Conservation (phyloP, 306 rosid species). For the Prunus mongolica region DNA sequence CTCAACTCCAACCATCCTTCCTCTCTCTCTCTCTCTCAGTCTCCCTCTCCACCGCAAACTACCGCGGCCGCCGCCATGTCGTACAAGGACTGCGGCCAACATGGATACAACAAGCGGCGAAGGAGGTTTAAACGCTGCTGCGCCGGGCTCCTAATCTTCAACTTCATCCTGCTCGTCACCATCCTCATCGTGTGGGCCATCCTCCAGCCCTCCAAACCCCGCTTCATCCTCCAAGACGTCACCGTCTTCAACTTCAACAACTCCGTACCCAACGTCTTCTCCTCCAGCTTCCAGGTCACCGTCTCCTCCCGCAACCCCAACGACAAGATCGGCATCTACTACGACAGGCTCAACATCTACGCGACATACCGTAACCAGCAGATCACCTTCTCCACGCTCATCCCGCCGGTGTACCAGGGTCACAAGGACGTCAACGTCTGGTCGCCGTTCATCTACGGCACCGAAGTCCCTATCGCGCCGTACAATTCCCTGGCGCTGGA, state of each 20-base stretch:
- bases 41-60: neutral
- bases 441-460: conserved; percentile 87
- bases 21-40: neutral
- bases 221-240: conserved; percentile 77
- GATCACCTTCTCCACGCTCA: conserved; percentile 56
- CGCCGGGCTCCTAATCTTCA: conserved; percentile 41
- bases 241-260: conserved; percentile 88
- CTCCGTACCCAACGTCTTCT: conserved; percentile 56
- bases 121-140: neutral
- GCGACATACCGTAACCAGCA: conserved; percentile 65
- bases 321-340: conserved; percentile 76
- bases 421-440: conserved; percentile 74
- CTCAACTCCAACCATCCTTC: neutral
- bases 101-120: conserved; percentile 24
- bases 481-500: conserved; percentile 36
- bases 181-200: conserved; percentile 73
- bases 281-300: conserved; percentile 74
- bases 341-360: conserved; percentile 72
- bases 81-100: conserved; percentile 55
- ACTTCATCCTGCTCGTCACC: conserved; percentile 45
- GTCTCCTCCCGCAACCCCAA: conserved; percentile 75
- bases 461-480: conserved; percentile 71
- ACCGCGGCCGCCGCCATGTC: conserved; percentile 30
- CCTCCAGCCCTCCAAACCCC: conserved; percentile 69
- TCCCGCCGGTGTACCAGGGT: conserved; percentile 78